Evolutionary conservation across 768 basidiomycete genomes (phyloP), one percentile per base, ranked within the genome.

Genomic region (Boletus reticulatus): DNA sequence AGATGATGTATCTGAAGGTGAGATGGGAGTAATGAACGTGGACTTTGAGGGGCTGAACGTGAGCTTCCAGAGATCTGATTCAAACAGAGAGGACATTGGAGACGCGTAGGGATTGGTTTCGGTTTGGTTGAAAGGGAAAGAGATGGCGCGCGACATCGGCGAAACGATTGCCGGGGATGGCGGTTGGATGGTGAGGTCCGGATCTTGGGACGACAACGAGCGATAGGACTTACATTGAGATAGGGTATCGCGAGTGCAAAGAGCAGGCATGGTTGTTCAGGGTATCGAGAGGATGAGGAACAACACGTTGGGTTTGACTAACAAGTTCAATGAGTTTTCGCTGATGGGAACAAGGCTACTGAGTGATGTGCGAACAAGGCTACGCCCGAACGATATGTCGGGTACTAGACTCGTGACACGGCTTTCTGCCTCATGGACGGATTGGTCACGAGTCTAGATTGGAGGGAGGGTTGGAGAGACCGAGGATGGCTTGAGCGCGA

Each of bases 241-340:
- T 60, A 77, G 80, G 78, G 80, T 85, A 78, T 88, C 86, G 78
- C 85, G 86, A 70, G 87, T 89, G 76, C 88, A 87, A 67, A 84
- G 78, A 49, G 86, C 86, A 72, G 88, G 88, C 88, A 89, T 89
- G 80, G 80, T 84, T 72, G 76, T 72, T 66, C 66, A 20, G 9
- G 29, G 50, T 53, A 43, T 53, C 38, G 32, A 50, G n/a, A n/a
- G 56, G 67, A 62, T 55, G 62, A 31, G 32, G 67, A 69, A 73
- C 66, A 74, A 69, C n/a, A n/a, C n/a, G n/a, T n/a, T n/a, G n/a
- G n/a, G n/a, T n/a, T n/a, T n/a, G n/a, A n/a, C n/a, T n/a, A n/a
- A n/a, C n/a, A n/a, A n/a, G n/a, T n/a, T n/a, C n/a, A n/a, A n/a
- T n/a, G n/a, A n/a, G n/a, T n/a, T n/a, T n/a, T n/a, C n/a, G n/a